Conservation (phyloP, 441 rosid species). For the Corymbia calophylla region DNA sequence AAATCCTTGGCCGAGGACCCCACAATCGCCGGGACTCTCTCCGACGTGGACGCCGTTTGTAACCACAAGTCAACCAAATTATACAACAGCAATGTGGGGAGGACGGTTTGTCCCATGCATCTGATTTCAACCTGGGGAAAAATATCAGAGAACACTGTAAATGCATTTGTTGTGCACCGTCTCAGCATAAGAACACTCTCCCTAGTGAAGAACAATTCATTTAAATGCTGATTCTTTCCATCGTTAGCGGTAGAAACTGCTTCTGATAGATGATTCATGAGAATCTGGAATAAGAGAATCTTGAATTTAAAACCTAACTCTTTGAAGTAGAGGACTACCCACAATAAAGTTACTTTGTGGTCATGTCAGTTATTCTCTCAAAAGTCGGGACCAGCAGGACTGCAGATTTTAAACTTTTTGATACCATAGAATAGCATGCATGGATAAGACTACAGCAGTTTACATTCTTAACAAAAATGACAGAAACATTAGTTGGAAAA, state of each 20-base stretch:
- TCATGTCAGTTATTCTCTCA: neutral
- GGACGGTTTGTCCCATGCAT: conserved; percentile 79
- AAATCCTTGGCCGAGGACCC: conserved; percentile 89
- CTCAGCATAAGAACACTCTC: neutral
- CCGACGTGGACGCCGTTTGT: conserved; percentile 39
- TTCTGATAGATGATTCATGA: neutral
- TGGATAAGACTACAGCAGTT: neutral
- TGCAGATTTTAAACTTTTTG: neutral
- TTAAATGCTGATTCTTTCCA: neutral
- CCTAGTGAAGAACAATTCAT: neutral
- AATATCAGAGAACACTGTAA: neutral
- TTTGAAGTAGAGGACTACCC: neutral
- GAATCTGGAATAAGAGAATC: neutral
- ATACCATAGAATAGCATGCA: neutral
- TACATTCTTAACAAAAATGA: neutral
- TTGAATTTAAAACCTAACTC: neutral
- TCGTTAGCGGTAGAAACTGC: neutral
- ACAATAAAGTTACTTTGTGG: neutral
- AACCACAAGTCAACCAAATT: conserved; percentile 72
- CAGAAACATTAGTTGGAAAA: neutral
- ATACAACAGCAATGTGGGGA: conserved; percentile 56
- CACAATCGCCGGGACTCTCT: conserved; percentile 42
- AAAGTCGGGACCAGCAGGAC: neutral
- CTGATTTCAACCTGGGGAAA: conserved; percentile 68
- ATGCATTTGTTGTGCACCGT: neutral